Evolutionary conservation across 1,139 yeast genomes (phyloP).

Genomic region (Saccharomycopsis crataegensis): DNA sequence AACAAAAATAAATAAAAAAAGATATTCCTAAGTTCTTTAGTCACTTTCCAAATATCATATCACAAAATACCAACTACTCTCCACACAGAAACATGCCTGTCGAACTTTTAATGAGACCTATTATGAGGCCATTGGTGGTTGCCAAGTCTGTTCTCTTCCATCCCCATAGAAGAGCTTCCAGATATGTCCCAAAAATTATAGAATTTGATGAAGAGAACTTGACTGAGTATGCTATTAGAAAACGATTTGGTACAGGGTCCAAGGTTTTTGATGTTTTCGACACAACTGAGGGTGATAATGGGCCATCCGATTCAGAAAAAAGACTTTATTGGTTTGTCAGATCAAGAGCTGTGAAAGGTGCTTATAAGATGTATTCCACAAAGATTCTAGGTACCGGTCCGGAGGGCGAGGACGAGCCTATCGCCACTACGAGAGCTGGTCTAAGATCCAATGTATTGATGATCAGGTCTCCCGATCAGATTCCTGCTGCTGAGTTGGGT

Average conservation of each 20-base stretch:
- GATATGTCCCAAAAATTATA: constrained; percentile 47
- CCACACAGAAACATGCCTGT: constrained; percentile 39
- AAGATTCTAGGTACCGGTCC: constrained; percentile 35
- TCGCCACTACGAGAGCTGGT: constrained; percentile 54
- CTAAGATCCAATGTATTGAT: constrained; percentile 49
- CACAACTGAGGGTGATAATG: constrained; percentile 31
- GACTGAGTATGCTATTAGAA: constrained; percentile 40
- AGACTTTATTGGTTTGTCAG: constrained; percentile 46
- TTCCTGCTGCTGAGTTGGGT: constrained; percentile 49
- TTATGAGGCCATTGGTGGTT: constrained; percentile 51
- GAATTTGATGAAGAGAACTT: constrained; percentile 33
- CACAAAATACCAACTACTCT: no score
- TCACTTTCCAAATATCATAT: no score
- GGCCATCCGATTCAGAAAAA: constrained; percentile 33
- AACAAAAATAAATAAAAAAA: no score
- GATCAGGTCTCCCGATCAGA: constrained; percentile 38
- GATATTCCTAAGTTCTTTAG: no score
- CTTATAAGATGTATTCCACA: constrained; percentile 47
- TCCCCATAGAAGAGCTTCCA: constrained; percentile 51
- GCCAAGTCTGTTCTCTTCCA: constrained; percentile 48
- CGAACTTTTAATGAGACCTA: constrained; percentile 49
- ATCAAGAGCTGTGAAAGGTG: constrained; percentile 59
- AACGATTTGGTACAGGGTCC: constrained; percentile 52
- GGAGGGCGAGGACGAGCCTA: constrained; percentile 46
- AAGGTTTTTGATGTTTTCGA: constrained; percentile 50